Evolutionary conservation across 2,329 filamentous ascomycete genomes (phyloP).

Genomic region (Fusarium irregulare): DNA sequence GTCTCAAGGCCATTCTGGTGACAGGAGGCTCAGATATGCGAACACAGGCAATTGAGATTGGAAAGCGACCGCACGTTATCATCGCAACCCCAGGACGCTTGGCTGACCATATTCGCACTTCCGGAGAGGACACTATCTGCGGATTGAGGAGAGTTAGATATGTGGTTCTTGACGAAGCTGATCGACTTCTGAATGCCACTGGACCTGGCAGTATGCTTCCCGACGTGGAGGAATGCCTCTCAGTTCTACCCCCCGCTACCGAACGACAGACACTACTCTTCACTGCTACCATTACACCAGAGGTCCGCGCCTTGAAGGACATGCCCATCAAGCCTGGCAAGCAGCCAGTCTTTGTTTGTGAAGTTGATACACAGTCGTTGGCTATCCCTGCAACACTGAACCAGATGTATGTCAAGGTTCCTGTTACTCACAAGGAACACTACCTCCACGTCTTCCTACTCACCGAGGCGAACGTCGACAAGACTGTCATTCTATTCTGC

Average conservation of each 20-base stretch:
- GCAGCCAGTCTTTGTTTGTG: conserved; percentile 86
- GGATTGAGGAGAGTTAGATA: conserved; percentile 83
- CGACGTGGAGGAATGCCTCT: conserved; percentile 89
- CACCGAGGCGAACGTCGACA: conserved; percentile 79
- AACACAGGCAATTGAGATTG: conserved; percentile 84
- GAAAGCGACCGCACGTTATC: conserved; percentile 86
- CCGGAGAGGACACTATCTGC: conserved; percentile 88
- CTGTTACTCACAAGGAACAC: conserved; percentile 92
- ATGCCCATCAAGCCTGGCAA: conserved; percentile 76
- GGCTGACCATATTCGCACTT: conserved; percentile 92
- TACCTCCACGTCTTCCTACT: conserved; percentile 91
- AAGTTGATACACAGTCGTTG: conserved; percentile 80
- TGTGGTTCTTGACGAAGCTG: conserved; percentile 95
- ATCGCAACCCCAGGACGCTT: conserved; percentile 94
- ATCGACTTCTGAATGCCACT: conserved; percentile 81
- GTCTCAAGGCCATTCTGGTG: conserved; percentile 87
- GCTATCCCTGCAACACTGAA: conserved; percentile 83
- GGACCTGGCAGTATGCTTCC: conserved; percentile 89
- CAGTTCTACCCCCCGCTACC: conserved; percentile 78
- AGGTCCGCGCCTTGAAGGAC: conserved; percentile 87
- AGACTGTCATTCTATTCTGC: conserved; percentile 91
- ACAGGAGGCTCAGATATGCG: conserved; percentile 96
- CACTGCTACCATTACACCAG: conserved; percentile 93
- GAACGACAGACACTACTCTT: conserved; percentile 94
- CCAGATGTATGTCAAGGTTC: conserved; percentile 88